Evolutionary conservation across 495 filamentous ascomycete genomes (phyloP).

Genomic region (Penicillium pulvis): DNA sequence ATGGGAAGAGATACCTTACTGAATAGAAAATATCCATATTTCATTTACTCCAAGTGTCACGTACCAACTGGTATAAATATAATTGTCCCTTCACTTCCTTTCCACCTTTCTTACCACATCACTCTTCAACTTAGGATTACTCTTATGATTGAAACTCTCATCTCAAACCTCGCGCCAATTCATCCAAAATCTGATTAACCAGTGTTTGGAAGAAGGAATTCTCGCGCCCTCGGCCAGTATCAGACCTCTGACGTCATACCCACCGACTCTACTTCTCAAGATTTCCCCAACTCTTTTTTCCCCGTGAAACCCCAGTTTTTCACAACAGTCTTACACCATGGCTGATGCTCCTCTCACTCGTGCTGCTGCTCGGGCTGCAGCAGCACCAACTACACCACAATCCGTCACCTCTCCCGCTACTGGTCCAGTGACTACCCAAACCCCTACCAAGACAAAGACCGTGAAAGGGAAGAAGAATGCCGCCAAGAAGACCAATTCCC

Average conservation of each 20-base stretch:
- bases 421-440: background rate
- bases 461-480: background rate
- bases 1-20: background rate
- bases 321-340: background rate
- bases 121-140: background rate
- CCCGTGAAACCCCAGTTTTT: too few species aligned
- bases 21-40: background rate
- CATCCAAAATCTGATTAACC: too few species aligned
- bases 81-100: background rate
- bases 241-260: too few species aligned
- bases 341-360: background rate
- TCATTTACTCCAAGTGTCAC: background rate
- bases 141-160: too few species aligned
- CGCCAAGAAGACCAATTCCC: background rate
- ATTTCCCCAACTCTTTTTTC: too few species aligned
- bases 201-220: too few species aligned
- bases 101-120: background rate
- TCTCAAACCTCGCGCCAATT: too few species aligned
- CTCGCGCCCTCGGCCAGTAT: too few species aligned
- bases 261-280: too few species aligned
- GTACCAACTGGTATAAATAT: background rate
- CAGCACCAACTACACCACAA: background rate
- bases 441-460: background rate
- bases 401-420: background rate
- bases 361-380: background rate